Evolutionary conservation across 73 alveolate genomes (phyloP), one percentile per base, ranked within the genome.

Genomic region (Blepharisma japonicum): DNA sequence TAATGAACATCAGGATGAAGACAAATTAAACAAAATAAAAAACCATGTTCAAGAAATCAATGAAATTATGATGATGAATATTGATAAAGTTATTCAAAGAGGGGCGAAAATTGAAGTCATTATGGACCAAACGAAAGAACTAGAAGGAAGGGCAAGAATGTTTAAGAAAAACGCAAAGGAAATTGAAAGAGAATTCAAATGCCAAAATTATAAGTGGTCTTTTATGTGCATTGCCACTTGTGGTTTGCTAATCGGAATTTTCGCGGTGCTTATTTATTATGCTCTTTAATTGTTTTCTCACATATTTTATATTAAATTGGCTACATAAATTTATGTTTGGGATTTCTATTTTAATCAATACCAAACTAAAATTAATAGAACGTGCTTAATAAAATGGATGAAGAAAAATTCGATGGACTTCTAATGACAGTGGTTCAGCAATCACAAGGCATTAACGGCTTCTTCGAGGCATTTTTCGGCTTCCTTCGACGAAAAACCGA

Each of bases 381-480:
- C 0, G 0, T 1, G 42, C 42, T 32, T 32, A 53, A 53, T 53
- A n/a, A 53, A 53, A 71, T 56, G 9, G 49, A 55, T 32, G 96
- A 87, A 54, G 94, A 87, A 14, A 80, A 87, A 80, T 94, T 91
- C 51, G 99, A 96, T 78, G 98, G 98, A 6, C 77, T 96, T 38
- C 89, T 96, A 78, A 96, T 96, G 99, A 90, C 98, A 25, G 92
- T 90, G n/a, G 94, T 96, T 81, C 90, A 96, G 87, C 81, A 96
- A 77, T 71, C 90, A 32, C 86, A 94, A 72, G 98, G 97, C 25
- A 96, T 96, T 56, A 94, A 96, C 45, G 89, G 86, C 49, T 96
- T 94, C 87, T 94, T 89, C 83, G 90, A 89, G 55, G 83, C 94
- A 72, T 85, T 94, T 18, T 96, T 88, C 83, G 94, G 98, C 42